Base-by-base conservation (phyloP, 345 rosid species). In the Gossypium australe region DNA sequence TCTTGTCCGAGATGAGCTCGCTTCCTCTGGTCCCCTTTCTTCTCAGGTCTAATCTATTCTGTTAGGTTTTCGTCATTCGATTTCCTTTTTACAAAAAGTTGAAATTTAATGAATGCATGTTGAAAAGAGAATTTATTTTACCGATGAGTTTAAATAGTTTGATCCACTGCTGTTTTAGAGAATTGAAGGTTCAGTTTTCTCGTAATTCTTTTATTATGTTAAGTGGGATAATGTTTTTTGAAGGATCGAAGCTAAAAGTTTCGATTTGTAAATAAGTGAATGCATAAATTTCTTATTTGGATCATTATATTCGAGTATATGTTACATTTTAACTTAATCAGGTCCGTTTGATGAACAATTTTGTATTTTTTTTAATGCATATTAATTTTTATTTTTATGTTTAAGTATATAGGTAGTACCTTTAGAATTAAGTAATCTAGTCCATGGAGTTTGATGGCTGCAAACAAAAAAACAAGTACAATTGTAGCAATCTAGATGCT, bases 1-100 rank as follows among this genome's bases (percentile, higher is more conserved):
- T 89, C 94, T 95, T 80, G 94, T 95, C 57, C 96, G 99, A 57
- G 91, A 93, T 43, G 98, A 95, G 82, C 96, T 95, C 62, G 80
- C 86, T 68, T 85, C 98, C 49, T 83, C 90, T 20, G 93, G 97
- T 0, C 86, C 93, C 18, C 92, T 91, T 53, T 76, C 97, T 38
- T 86, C 96, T 48, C 89, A 91, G 98, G 98, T 93, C 61, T 27
- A n/a, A 41, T 20, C 52, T 20, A 41, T 43, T 14, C 34, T 34
- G 1, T 66, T 67, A 4, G 47, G 12, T 0, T 60, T 66, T 34
- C 4, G 0, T 20, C 6, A 18, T 51, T n/a, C 49, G 17, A 3
- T 9, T n/a, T 45, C 1, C n/a, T 18, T 47, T 27, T 69, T 10
- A 60, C 17, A 1, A 1, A 29, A 20, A 11, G n/a, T 62, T 48